These are phyloP conservation scores for Malus hybrid DNA, from an alignment of 331 rosid species.

Conservation along the genomic window DNA sequence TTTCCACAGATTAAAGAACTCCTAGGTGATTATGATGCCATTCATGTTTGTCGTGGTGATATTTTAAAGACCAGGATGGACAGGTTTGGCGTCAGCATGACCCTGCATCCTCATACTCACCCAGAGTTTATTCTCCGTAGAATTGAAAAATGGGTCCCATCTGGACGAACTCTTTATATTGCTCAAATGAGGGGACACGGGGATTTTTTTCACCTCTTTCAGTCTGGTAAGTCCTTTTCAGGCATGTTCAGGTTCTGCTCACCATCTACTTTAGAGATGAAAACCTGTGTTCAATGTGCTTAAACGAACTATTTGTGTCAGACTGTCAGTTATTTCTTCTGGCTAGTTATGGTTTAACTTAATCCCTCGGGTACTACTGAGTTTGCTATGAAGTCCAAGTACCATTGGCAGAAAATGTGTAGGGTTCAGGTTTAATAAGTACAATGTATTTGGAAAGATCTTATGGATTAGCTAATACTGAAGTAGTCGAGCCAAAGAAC, in stretches of 20 bases:
- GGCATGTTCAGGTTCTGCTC: background rate
- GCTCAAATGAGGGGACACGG: slow-evolving; percentile 88
- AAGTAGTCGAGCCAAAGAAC: background rate
- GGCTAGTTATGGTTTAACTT: background rate
- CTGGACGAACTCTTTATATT: slow-evolving; percentile 71
- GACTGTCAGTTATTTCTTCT: background rate
- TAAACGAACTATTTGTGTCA: background rate
- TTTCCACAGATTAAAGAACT: slow-evolving; percentile 39
- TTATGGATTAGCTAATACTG: background rate
- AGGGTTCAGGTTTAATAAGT: background rate
- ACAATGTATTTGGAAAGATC: background rate
- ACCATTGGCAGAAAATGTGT: background rate
- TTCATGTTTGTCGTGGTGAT: slow-evolving; percentile 98
- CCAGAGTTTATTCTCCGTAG: slow-evolving; percentile 71
- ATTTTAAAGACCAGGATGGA: slow-evolving; percentile 87
- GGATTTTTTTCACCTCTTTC: slow-evolving; percentile 89
- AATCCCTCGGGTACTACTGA: background rate
- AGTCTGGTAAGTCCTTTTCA: slow-evolving; percentile 42
- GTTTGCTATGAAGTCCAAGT: background rate
- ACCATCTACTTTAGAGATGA: background rate
- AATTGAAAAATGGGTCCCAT: slow-evolving; percentile 80
- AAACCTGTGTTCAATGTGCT: background rate
- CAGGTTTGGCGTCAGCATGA: slow-evolving; percentile 68
- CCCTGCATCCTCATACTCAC: slow-evolving; percentile 79
- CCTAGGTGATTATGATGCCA: slow-evolving; percentile 70